phyloP scores from a whole-genome alignment of 1,284 basidiomycete species.

The Irpex sp. region DNA sequence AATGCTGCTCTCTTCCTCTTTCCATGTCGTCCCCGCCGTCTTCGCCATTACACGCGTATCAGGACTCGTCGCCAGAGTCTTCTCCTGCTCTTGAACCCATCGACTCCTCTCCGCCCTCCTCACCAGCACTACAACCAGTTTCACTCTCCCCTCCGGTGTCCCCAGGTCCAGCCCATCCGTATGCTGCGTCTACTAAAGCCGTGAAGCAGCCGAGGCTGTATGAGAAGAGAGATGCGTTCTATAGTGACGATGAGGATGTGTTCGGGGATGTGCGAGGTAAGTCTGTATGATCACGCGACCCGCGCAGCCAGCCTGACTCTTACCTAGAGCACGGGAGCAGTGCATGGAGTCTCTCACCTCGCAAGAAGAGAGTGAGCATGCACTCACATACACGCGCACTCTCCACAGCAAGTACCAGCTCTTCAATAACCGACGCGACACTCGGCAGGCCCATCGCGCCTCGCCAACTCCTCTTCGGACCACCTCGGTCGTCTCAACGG shows the following conservation, averaged over 20 bases:
- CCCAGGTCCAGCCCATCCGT: constrained; percentile 23
- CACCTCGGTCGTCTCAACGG: not conserved
- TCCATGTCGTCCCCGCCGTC: constrained; percentile 8
- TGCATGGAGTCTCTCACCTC: not conserved
- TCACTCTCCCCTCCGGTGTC: constrained; percentile 20
- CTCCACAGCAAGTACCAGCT: constrained; percentile 10
- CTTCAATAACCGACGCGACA: constrained; percentile 7
- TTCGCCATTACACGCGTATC: not conserved
- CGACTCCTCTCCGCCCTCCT: constrained; percentile 22
- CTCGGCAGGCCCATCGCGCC: not conserved
- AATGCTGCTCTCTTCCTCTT: not conserved
- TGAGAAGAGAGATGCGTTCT: constrained; percentile 13
- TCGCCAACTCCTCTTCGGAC: not conserved
- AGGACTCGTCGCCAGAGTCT: constrained; percentile 17
- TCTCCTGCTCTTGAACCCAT: constrained; percentile 17
- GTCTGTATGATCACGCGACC: not conserved
- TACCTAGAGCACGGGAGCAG: not conserved
- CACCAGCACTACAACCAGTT: constrained; percentile 14
- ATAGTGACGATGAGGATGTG: not conserved
- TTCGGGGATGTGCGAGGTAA: not conserved
- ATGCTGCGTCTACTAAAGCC: constrained; percentile 26
- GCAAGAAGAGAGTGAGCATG: not conserved
- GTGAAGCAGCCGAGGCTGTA: constrained; percentile 21
- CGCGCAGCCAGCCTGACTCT: not conserved
- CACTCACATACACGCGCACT: constrained; percentile 6